Conservation (phyloP, 257 asterid genomes). For the Datura wrightii region DNA sequence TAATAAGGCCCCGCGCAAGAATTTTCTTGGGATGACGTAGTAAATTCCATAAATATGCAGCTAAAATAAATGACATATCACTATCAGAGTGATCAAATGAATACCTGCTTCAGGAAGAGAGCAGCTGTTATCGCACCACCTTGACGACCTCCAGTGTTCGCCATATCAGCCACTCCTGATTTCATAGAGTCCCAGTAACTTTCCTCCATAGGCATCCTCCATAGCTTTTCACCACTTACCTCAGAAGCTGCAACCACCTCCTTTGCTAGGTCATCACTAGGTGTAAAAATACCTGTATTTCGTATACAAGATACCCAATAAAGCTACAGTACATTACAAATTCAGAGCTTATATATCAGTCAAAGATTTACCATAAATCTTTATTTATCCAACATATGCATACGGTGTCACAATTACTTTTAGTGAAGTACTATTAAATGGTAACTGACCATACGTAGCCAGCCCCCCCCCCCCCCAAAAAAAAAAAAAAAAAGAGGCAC, state of each 20-base stretch:
- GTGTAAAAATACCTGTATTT: conserved; percentile 80
- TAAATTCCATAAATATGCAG: not conserved
- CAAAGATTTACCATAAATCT: not conserved
- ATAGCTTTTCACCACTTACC: conserved; percentile 82
- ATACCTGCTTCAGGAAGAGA: conserved; percentile 98
- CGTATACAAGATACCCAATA: not conserved
- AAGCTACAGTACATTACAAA: not conserved
- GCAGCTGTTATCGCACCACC: conserved; percentile 98
- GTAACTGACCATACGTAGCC: not conserved
- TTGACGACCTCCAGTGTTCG: conserved; percentile 87
- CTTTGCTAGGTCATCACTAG: conserved; percentile 82
- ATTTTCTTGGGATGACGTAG: not conserved
- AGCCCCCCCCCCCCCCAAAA: too few relatives aligned
- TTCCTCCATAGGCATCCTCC: conserved; percentile 98
- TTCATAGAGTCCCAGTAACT: conserved; percentile 96
- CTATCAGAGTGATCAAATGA: not conserved
- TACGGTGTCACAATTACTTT: not conserved
- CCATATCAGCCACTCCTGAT: conserved; percentile 98
- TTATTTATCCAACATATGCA: not conserved
- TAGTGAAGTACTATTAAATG: not conserved
- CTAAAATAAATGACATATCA: not conserved
- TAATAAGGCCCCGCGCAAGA: not conserved
- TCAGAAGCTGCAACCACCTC: conserved; percentile 87
- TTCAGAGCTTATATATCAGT: not conserved
- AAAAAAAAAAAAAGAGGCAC: not conserved